Conservation (phyloP, 176 grass and related monocot genomes). For the Aegilops longissima region DNA sequence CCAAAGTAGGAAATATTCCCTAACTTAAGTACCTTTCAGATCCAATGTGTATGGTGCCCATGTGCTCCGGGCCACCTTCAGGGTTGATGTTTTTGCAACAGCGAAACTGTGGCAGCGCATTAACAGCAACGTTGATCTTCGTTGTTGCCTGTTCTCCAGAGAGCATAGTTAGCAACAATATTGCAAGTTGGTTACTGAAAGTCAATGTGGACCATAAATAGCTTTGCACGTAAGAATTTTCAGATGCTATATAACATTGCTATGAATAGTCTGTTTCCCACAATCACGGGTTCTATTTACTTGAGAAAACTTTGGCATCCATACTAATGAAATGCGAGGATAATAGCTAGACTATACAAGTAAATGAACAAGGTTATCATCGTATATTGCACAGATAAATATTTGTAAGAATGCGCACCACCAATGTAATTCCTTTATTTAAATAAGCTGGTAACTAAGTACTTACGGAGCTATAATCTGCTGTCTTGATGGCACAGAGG, state of each 20-base stretch:
- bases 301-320: not conserved
- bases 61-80: slow-evolving; percentile 79
- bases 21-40: slow-evolving; percentile 72
- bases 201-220: not conserved
- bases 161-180: slow-evolving; percentile 23
- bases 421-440: not conserved
- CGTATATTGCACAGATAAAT: not conserved
- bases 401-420: slow-evolving; percentile 1
- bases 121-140: slow-evolving; percentile 96
- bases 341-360: not conserved
- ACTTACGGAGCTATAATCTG: slow-evolving; percentile 99
- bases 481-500: slow-evolving; percentile 67
- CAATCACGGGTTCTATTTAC: not conserved
- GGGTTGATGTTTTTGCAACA: slow-evolving; percentile 66
- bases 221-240: not conserved
- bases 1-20: not conserved
- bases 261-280: not conserved
- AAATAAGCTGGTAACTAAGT: slow-evolving; percentile 13
- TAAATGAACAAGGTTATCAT: slow-evolving; percentile 12
- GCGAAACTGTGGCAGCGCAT: slow-evolving; percentile 82
- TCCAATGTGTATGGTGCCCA: slow-evolving; percentile 97
- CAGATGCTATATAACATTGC: slow-evolving; percentile 4
- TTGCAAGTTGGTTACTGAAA: slow-evolving; percentile 15
- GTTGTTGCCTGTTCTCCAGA: slow-evolving; percentile 74
- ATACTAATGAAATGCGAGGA: not conserved